Evolutionary conservation across 352 stramenopile species (phyloP), one percentile per base, ranked within the genome.

Genomic region (Phytophthora cryptogea): DNA sequence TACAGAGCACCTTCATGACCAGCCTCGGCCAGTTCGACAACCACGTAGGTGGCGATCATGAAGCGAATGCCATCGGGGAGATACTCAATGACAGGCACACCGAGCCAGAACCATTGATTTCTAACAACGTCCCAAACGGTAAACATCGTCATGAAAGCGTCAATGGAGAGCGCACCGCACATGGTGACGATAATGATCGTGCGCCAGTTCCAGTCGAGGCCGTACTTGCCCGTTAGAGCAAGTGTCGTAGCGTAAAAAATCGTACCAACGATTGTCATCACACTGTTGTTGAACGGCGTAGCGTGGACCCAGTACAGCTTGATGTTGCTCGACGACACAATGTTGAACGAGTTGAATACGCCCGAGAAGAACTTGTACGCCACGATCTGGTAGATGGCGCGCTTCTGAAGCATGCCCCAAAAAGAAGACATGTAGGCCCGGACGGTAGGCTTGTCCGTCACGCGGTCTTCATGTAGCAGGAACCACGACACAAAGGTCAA

Each of bases 61-160:
- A 85, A 86, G 20, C 75, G 70, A 36, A 86, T 62, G 23, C 76
- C 76, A 31, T 76, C 68, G 5, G 78, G 78, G 2, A 86, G 41
- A 17, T 86, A 74, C 26, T 72, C 76, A 3, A 85, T 72, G 0
- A 88, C 54, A 0, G 76, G 76, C 8, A 86, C 68, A 40, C 76
- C 74, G 2, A 83, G 61, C 76, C 72, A 88, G 59, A 88, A 86
- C 78, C 78, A 88, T 46, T 84, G 76, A 59, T 78, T 83, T 10
- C 78, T 76, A 5, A 83, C 50, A 4, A 85, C 61, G n/a, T 84
- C 69, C 78, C 76, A 88, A 2, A 72, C 64, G 0, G 67, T 79
- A 10, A 86, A 45, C 63, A 88, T 80, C 1, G 72, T 86, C 63
- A 83, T 76, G 48, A 81, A 63, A 0, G 41, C 64, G 48, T 88